Percentiles rank a stretch among this genome's conserved stretches.
These are phyloP conservation scores for Colletotrichum sp. DNA, from an alignment of 2,329 filamentous ascomycete species.

Conservation along the genomic window DNA sequence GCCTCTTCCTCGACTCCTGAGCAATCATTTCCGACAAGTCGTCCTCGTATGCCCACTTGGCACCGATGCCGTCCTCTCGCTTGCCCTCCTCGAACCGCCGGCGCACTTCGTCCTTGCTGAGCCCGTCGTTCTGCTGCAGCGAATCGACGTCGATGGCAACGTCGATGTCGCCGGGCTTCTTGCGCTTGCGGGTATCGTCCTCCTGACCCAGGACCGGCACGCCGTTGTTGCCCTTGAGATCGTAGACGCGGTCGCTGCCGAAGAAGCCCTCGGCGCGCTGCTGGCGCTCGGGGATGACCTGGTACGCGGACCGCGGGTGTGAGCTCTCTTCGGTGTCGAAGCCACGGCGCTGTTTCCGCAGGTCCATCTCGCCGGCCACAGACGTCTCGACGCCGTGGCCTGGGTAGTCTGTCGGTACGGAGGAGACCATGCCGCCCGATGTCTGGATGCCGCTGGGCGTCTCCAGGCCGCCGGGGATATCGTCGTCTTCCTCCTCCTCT, in stretches of 20 bases:
- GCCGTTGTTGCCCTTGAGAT: slow-evolving; percentile 68
- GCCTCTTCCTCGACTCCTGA: slow-evolving; percentile 86
- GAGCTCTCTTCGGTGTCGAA: slow-evolving; percentile 86
- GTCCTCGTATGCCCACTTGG: slow-evolving; percentile 79
- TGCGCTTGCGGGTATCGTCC: slow-evolving; percentile 79
- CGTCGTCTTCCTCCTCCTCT: slow-evolving; percentile 66
- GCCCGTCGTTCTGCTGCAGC: slow-evolving; percentile 73
- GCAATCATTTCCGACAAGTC: slow-evolving; percentile 97
- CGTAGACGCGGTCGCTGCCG: slow-evolving; percentile 91
- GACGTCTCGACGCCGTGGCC: slow-evolving; percentile 73
- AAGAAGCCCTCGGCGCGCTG: slow-evolving; percentile 92
- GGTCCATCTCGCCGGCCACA: slow-evolving; percentile 85
- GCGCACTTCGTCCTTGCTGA: slow-evolving; percentile 84
- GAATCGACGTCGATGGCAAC: slow-evolving; percentile 89
- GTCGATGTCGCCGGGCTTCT: slow-evolving; percentile 96
- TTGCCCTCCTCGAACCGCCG: slow-evolving; percentile 79
- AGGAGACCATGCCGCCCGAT: slow-evolving; percentile 79
- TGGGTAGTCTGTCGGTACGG: slow-evolving; percentile 79
- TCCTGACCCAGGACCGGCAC: slow-evolving; percentile 82
- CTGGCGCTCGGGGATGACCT: slow-evolving; percentile 87
- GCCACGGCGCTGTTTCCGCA: slow-evolving; percentile 84
- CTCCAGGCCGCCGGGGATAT: slow-evolving; percentile 69
- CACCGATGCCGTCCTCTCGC: slow-evolving; percentile 68
- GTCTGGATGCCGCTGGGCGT: slow-evolving; percentile 82
- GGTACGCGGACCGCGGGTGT: slow-evolving; percentile 81